Evolutionary conservation across 306 rosid species (phyloP), one percentile per base, ranked within the genome.

Genomic region (Lupinus albus): DNA sequence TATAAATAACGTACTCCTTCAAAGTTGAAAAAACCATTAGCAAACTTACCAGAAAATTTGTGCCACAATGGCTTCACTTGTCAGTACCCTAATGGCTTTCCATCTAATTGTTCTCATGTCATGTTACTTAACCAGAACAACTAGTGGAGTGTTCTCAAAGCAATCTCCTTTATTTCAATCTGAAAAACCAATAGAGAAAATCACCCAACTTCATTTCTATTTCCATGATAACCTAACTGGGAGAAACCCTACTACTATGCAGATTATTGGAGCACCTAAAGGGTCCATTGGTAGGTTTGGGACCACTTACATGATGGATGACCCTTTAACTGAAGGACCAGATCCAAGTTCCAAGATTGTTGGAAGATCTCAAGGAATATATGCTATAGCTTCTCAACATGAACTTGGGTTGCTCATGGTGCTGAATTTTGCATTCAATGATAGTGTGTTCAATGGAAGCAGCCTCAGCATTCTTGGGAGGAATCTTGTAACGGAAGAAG

Each of bases 181-280:
- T 39, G 13, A 54, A 20, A 55, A 49, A 45, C 56, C 44, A 21
- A 75, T 72, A 47, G 79, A 81, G 52, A 79, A 81, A 50, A 61
- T n/a, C 2, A 76, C 77, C 62, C 75, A 42, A 45, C 76, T 84
- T 12, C 84, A 81, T 66, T 84, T 84, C 72, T 84, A 65, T 46
- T 84, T 76, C 72, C 86, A 84, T 33, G 83, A 84, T 75, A 79
- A 52, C 67, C 21, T 49, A 2, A 35, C 47, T 9, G 77, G 83
- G 8, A 50, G 41, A 35, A 76, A 54, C 63, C 86, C 83, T 0
- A 69, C 77, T 13, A 65, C 84, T 9, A 28, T 79, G 5, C 61
- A 15, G 52, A 66, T 79, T 20, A 2, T 79, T 8, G 8, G 1
- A 7, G 63, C 78, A 11, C 70, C 75, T 17, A 20, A 39, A 36